Evolutionary conservation across 805 yeast genomes (phyloP), one percentile per base, ranked within the genome.

Genomic region (Alloascoidea hylecoeti): DNA sequence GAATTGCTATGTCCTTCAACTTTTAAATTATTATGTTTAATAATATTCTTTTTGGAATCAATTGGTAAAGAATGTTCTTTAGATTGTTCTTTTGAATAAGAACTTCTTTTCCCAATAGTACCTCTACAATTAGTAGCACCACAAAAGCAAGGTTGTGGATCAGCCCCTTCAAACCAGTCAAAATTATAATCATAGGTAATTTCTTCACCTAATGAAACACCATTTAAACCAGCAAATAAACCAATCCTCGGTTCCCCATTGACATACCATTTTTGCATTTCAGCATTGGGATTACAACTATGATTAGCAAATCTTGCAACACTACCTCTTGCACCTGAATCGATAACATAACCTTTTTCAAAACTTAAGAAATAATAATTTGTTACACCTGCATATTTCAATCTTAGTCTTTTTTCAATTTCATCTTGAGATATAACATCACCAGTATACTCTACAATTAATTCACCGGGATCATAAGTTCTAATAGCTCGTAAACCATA

Each of bases 251-350:
- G 69, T 3, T 41, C 35, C 13, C 57, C 64, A 36, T 62, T 52
- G 27, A 65, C 68, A 15, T 52, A 53, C 71, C 72, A 68, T 42
- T 65, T 63, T 48, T 68, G 68, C 55, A 68, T 66, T 35, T 57
- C 61, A 17, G 64, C 55, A 40, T 68, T 68, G 35, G 74, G 72
- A 37, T 49, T 47, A 46, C 71, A 65, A 12, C 70, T 64, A 43
- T 68, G 75, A 48, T 68, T 68, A 18, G 64, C 69, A 49, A 64
- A 68, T 30, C 72, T 49, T 0, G 73, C 73, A 17, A 59, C 58
- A 3, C 70, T 64, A 0, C 75, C 74, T 36, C 59, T 52, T 13
- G 46, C 53, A 12, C 66, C 64, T 33, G 66, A 58, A 46, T 67
- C 72, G 37, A 68, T 63, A 15, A 64, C 62, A 14, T 56, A 50